Base-by-base conservation (phyloP, 768 basidiomycete species). In the Russula foetens region DNA sequence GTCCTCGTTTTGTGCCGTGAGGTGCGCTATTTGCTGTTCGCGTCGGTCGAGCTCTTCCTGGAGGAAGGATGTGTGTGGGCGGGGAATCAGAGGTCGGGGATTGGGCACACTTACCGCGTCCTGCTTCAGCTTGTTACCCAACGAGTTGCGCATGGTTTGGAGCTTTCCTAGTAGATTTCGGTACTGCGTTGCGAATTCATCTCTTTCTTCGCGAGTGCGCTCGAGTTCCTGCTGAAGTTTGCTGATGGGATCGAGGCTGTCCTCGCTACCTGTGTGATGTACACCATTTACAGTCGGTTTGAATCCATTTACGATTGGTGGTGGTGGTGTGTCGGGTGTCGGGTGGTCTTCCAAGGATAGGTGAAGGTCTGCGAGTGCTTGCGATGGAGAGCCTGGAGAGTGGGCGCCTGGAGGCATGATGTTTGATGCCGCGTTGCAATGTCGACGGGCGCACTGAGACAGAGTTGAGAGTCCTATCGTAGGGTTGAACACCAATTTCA, bases 31-130 rank as follows among this genome's bases (percentile, higher is more conserved):
- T 38, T 86, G 79, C 66, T 90, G 86, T 70, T 94, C 94, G 63
- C 92, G 81, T 64, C 93, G 81, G 78, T 98, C 97, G 45, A 99
- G 86, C 80, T 98, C 97, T 84, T 98, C 97, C 96, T 99, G 77
- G 58, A 63, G 47, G 39, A 77, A 58, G 66, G 39, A 39, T 39
- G 66, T 45, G 60, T 53, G 60, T 61, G 62, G 55, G 51, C 58
- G 57, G 31, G 35, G 29, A 45, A 28, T 33, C 41, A 21, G 5
- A 43, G 23, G 39, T 33, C 33, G 53, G 51, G 28, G 38, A 17
- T 33, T 26, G 43, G 48, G 23, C 53, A 4, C 21, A 81, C 86
- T 66, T 76, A 98, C 97, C 68, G 97, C 97, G 74, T 98, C 97
- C 72, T 96, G 92, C 72, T 90, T 85, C 58, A 98, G 79, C 73